Evolutionary conservation across 257 asterid species (phyloP).

Genomic region (Nemophila menziesii): DNA sequence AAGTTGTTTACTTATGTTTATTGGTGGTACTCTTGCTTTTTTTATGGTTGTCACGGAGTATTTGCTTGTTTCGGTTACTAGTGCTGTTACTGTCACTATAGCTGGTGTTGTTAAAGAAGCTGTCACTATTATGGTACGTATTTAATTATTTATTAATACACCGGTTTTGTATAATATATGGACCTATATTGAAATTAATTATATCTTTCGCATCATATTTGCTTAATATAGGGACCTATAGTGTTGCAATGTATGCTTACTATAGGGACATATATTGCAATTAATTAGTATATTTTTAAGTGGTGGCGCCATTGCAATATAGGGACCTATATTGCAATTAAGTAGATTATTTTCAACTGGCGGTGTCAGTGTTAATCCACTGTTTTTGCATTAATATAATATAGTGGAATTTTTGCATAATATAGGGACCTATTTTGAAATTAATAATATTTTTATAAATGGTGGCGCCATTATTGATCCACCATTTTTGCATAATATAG

Average conservation of each 20-base stretch:
- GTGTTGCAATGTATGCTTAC: too few species aligned
- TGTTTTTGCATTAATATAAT: too few species aligned
- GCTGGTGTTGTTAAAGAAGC: constrained; percentile 99
- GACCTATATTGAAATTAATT: neutral
- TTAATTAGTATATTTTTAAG: neutral
- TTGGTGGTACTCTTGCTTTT: constrained; percentile 97
- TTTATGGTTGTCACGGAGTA: constrained; percentile 97
- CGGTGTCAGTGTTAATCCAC: too few species aligned
- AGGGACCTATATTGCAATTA: too few species aligned
- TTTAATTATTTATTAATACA: neutral
- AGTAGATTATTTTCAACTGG: too few species aligned
- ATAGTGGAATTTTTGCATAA: too few species aligned
- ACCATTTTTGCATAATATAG: too few species aligned
- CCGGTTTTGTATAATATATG: neutral
- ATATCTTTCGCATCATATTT: neutral
- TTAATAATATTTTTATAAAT: too few species aligned
- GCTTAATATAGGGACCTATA: neutral
- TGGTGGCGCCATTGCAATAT: too few species aligned
- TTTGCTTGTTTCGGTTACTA: constrained; percentile 80
- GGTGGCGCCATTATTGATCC: too few species aligned
- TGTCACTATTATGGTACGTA: constrained; percentile 80
- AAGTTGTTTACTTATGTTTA: constrained; percentile 87
- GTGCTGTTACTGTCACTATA: constrained; percentile 96
- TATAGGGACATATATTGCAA: neutral
- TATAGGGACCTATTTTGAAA: too few species aligned